These are phyloP conservation scores for Meira nashicola DNA, from an alignment of 1,284 basidiomycete species.

Conservation along the genomic window DNA sequence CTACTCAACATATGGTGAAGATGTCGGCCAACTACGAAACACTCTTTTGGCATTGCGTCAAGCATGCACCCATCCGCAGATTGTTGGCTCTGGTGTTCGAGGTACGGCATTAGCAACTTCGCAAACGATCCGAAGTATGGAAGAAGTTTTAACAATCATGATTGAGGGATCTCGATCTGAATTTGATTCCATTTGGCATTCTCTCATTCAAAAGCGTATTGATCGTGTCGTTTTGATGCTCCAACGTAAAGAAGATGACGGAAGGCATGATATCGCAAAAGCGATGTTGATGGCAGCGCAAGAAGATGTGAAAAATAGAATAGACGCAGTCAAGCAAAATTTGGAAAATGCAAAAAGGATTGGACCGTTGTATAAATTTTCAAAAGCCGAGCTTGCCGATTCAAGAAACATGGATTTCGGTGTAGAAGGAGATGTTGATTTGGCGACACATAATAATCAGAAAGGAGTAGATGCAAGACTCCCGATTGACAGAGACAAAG, in stretches of 20 bases:
- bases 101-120: slow-evolving; percentile 4
- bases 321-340: neutral
- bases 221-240: slow-evolving; percentile 32
- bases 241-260: slow-evolving; percentile 27
- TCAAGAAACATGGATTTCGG: neutral
- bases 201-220: slow-evolving; percentile 26
- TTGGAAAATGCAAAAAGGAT: neutral
- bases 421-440: neutral
- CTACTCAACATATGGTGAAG: neutral
- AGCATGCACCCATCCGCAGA: slow-evolving; percentile 49
- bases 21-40: slow-evolving; percentile 17
- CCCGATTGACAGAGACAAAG: neutral
- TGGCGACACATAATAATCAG: neutral
- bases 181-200: slow-evolving; percentile 19
- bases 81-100: slow-evolving; percentile 25
- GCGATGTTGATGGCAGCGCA: neutral
- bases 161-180: slow-evolving; percentile 32
- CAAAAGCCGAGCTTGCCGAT: neutral
- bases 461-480: neutral
- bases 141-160: slow-evolving; percentile 47
- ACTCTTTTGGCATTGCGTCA: slow-evolving; percentile 40
- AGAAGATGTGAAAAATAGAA: neutral
- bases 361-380: slow-evolving; percentile 13
- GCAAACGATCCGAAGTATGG: slow-evolving; percentile 40
- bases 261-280: slow-evolving; percentile 5